phyloP scores from a whole-genome alignment of 306 rosid genomes.

The Acacia melanoxylon region DNA sequence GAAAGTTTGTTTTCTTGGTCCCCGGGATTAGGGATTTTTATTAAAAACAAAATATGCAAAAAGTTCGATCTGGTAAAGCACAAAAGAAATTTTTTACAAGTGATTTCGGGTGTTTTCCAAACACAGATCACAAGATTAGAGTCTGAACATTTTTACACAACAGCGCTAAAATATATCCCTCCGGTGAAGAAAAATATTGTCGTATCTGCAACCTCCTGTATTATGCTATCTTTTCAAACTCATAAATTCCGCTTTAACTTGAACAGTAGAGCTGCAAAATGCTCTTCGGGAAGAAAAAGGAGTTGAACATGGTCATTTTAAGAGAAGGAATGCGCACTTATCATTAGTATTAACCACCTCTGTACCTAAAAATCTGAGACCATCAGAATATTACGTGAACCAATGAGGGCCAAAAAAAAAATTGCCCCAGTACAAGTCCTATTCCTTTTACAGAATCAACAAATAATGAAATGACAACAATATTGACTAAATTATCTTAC shows the following conservation, averaged over 20 bases:
- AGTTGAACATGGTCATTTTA: background rate
- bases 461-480: background rate
- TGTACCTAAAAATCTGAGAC: background rate
- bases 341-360: background rate
- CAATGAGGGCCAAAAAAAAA: background rate
- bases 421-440: background rate
- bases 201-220: background rate
- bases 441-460: background rate
- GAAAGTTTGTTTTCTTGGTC: background rate
- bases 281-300: background rate
- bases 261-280: background rate
- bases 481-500: background rate
- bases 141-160: background rate
- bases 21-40: too few species aligned
- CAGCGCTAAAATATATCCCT: background rate
- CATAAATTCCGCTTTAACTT: background rate
- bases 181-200: background rate
- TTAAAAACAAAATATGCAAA: background rate
- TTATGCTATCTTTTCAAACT: background rate
- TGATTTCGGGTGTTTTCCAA: too few species aligned
- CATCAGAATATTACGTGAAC: constrained; percentile 4
- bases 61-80: too few species aligned
- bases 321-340: background rate
- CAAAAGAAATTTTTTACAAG: too few species aligned
- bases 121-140: background rate